Evolutionary conservation across 768 basidiomycete genomes (phyloP).

Genomic region (Tricholoma saponaceum): DNA sequence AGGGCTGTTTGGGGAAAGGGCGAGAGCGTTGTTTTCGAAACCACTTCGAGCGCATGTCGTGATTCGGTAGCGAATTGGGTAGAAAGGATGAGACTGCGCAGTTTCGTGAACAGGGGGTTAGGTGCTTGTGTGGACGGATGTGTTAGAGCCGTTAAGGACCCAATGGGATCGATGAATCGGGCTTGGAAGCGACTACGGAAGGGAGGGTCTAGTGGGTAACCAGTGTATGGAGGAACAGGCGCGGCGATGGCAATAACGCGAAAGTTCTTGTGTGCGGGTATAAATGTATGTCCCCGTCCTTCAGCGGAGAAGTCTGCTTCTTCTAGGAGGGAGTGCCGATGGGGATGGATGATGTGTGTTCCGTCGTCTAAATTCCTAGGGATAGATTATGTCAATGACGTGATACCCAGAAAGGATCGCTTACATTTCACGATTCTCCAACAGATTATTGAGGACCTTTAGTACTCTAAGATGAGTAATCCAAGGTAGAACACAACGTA

Average conservation of each 20-base stretch:
- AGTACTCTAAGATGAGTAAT: not conserved
- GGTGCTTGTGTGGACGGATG: slow-evolving; percentile 5
- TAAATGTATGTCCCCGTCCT: slow-evolving; percentile 41
- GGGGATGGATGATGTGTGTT: slow-evolving; percentile 64
- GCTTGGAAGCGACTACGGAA: slow-evolving; percentile 69
- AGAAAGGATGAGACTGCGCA: slow-evolving; percentile 55
- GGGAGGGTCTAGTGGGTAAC: slow-evolving; percentile 63
- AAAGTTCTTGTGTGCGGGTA: slow-evolving; percentile 65
- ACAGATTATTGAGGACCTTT: slow-evolving; percentile 58
- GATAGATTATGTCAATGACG: not conserved
- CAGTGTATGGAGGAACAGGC: slow-evolving; percentile 65
- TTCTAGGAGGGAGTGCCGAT: slow-evolving; percentile 51
- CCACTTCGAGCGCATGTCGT: slow-evolving; percentile 45
- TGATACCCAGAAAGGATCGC: not conserved
- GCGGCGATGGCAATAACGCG: slow-evolving; percentile 67
- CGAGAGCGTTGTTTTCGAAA: slow-evolving; percentile 50
- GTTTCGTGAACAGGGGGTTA: slow-evolving; percentile 34
- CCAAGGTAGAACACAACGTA: not conserved
- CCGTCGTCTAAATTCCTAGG: slow-evolving; percentile 65
- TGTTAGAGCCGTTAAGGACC: slow-evolving; percentile 39
- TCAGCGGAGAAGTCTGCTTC: slow-evolving; percentile 22
- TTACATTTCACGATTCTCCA: slow-evolving; percentile 71
- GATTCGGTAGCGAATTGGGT: slow-evolving; percentile 63
- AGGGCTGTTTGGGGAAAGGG: slow-evolving; percentile 66
- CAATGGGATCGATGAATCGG: slow-evolving; percentile 60